phyloP scores from a whole-genome alignment of 331 rosid genomes.

The Ulmus americana region DNA sequence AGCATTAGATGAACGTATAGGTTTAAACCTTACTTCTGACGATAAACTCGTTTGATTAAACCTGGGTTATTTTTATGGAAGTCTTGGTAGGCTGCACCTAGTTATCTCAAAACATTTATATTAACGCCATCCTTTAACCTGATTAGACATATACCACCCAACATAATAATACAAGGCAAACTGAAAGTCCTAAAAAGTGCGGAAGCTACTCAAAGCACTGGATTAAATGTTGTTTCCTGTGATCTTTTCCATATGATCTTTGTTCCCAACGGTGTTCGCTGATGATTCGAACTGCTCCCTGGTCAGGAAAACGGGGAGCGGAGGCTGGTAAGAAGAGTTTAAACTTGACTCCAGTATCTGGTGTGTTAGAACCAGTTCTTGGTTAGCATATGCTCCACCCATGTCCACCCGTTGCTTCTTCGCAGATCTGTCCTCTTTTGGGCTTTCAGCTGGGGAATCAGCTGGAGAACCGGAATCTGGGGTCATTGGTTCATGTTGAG shows the following conservation, averaged over 20 bases:
- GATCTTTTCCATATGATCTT: slow-evolving; percentile 42
- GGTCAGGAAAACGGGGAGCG: slow-evolving; percentile 38
- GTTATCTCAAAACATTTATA: slow-evolving; percentile 25
- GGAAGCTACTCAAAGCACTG: slow-evolving; percentile 28
- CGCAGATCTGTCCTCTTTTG: slow-evolving; percentile 41
- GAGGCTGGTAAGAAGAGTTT: slow-evolving; percentile 55
- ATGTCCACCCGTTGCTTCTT: slow-evolving; percentile 54
- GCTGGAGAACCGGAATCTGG: slow-evolving; percentile 80
- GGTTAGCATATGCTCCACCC: slow-evolving; percentile 45
- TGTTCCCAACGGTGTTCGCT: slow-evolving; percentile 36
- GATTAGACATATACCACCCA: slow-evolving; percentile 28
- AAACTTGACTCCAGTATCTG: slow-evolving; percentile 91
- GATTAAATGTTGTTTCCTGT: slow-evolving; percentile 46
- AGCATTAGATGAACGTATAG: not conserved
- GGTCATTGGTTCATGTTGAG: slow-evolving; percentile 74
- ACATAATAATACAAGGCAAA: slow-evolving; percentile 30
- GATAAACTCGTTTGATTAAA: slow-evolving; percentile 25
- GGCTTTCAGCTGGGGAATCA: slow-evolving; percentile 58
- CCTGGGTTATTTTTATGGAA: not conserved
- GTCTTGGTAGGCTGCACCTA: slow-evolving; percentile 35
- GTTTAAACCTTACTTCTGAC: slow-evolving; percentile 17
- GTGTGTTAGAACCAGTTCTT: slow-evolving; percentile 62
- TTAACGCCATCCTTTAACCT: slow-evolving; percentile 36
- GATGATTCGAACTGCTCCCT: slow-evolving; percentile 57
- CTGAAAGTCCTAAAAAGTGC: slow-evolving; percentile 27